Evolutionary conservation across 1,284 basidiomycete genomes (phyloP).

Genomic region (Waitea zeae): DNA sequence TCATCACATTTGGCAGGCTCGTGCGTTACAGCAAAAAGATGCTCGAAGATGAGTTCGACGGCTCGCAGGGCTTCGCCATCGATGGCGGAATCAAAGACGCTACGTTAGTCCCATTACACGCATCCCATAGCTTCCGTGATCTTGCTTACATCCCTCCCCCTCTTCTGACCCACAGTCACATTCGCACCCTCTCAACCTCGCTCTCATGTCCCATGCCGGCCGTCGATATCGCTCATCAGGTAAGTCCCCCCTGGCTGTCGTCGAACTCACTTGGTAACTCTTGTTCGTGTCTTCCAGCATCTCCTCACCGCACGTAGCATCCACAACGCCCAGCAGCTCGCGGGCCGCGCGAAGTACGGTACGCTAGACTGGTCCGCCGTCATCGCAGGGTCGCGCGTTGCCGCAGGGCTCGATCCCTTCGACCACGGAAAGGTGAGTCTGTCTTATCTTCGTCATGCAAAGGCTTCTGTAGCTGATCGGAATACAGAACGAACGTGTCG

Average conservation of each 20-base stretch:
- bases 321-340: slow-evolving; percentile 26
- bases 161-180: too few relatives aligned
- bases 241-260: slow-evolving; percentile 51
- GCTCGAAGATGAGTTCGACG: slow-evolving; percentile 58
- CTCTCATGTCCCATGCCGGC: slow-evolving; percentile 69
- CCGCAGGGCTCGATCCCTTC: slow-evolving; percentile 51
- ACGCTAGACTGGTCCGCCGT: slow-evolving; percentile 59
- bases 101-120: slow-evolving; percentile 20
- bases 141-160: too few relatives aligned
- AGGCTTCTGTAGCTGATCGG: too few relatives aligned
- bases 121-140: not conserved
- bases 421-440: slow-evolving; percentile 28
- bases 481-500: too few relatives aligned
- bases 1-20: slow-evolving; percentile 17
- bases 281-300: too few relatives aligned
- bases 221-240: slow-evolving; percentile 19
- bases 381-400: slow-evolving; percentile 47
- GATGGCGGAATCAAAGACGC: slow-evolving; percentile 82
- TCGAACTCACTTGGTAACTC: too few relatives aligned
- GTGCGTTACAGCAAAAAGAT: slow-evolving; percentile 54
- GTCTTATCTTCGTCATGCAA: too few relatives aligned
- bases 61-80: slow-evolving; percentile 67
- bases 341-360: slow-evolving; percentile 29
- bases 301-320: slow-evolving; percentile 64
- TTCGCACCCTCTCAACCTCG: slow-evolving; percentile 39